Conservation (phyloP, 768 basidiomycete species). For the Tricholoma flavovirens region DNA sequence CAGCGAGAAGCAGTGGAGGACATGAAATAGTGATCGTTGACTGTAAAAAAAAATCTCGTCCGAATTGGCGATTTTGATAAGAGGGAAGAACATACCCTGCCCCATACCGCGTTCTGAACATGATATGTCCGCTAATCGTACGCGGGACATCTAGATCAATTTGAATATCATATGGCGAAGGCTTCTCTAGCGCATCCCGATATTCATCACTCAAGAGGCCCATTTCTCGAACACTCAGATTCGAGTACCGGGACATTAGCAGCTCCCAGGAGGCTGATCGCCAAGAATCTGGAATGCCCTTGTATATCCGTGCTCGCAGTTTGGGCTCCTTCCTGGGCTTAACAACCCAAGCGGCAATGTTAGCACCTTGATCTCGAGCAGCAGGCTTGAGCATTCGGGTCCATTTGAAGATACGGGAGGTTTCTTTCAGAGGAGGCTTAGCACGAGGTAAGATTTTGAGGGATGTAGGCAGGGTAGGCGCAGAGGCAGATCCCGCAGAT, state of each 20-base stretch:
- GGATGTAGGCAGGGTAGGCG: conserved; percentile 40
- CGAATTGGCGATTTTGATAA: conserved; percentile 2
- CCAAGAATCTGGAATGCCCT: conserved; percentile 97
- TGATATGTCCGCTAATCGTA: conserved; percentile 90
- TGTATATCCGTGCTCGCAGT: conserved; percentile 75
- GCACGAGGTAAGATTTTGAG: conserved; percentile 44
- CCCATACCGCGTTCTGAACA: conserved; percentile 95
- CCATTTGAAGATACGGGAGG: conserved; percentile 84
- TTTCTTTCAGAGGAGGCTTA: conserved; percentile 55
- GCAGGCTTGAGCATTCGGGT: conserved; percentile 78
- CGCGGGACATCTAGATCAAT: conserved; percentile 97
- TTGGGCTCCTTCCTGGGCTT: conserved; percentile 61
- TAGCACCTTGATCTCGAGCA: conserved; percentile 69
- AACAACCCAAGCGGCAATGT: conserved; percentile 69
- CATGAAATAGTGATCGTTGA: conserved; percentile 92
- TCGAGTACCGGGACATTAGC: conserved; percentile 54
- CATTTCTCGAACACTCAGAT: conserved; percentile 40
- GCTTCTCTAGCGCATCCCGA: conserved; percentile 61
- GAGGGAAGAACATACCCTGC: conserved; percentile 60
- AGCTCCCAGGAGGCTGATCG: conserved; percentile 88
- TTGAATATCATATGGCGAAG: conserved; percentile 90
- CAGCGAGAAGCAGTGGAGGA: conserved; percentile 87
- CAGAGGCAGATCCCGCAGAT: conserved; percentile 39
- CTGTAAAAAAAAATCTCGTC: conserved; percentile 31
- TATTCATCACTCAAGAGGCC: conserved; percentile 44